Percentiles rank a stretch among this genome's conserved stretches.
Conservation (phyloP, 169 alveolate genomes). For the Cystoisospora suis region DNA sequence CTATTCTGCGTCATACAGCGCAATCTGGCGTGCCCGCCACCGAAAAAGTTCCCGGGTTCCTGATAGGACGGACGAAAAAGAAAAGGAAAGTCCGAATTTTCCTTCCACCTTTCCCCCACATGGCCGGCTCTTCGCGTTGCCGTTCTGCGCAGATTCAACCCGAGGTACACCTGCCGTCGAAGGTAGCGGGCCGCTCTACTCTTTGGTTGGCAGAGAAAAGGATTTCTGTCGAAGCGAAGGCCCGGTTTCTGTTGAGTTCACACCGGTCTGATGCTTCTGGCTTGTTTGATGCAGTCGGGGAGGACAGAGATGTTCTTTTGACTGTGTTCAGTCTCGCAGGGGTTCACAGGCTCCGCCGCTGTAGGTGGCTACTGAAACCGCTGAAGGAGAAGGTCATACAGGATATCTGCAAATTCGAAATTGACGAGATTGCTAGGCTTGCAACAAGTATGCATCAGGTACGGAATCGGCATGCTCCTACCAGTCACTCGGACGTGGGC, state of each 20-base stretch:
- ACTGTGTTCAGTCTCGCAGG: background rate
- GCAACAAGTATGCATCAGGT: background rate
- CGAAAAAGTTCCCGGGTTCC: too few species aligned
- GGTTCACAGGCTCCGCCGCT: background rate
- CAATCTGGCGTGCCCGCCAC: too few species aligned
- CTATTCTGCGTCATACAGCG: too few species aligned
- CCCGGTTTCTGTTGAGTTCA: background rate
- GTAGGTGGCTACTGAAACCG: constrained; percentile 11
- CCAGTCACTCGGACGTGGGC: too few species aligned
- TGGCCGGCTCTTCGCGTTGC: too few species aligned
- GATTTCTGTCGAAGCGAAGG: background rate
- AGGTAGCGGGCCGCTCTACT: background rate
- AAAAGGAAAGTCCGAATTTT: too few species aligned
- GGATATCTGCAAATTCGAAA: background rate
- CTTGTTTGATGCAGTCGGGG: background rate
- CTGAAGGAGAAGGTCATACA: background rate
- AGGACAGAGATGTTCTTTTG: background rate
- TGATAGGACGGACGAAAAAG: too few species aligned
- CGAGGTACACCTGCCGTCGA: background rate
- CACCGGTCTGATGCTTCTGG: background rate
- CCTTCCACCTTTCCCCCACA: too few species aligned
- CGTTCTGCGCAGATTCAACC: too few species aligned
- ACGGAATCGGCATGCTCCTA: too few species aligned
- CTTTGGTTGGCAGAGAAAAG: background rate
- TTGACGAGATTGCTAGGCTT: background rate